These are phyloP conservation scores for Uromyces viciae-fabae DNA, from an alignment of 1,284 basidiomycete genomes.

Conservation along the genomic window DNA sequence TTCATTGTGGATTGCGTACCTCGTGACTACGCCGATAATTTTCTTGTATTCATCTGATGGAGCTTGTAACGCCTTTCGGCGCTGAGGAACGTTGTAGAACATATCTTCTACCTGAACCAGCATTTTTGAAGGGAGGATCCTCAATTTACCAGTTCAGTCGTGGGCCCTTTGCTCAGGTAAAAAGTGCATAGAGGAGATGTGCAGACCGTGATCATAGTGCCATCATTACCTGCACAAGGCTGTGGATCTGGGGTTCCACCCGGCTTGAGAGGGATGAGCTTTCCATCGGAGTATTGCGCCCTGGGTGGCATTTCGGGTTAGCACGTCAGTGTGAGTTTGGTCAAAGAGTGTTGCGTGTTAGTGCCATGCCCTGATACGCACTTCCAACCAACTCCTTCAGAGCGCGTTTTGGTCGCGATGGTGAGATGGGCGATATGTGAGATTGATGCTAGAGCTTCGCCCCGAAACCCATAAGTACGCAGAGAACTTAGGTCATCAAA, in stretches of 20 bases:
- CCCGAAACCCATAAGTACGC: slow-evolving; percentile 91
- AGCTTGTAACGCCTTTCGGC: slow-evolving; percentile 77
- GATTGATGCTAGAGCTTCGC: slow-evolving; percentile 93
- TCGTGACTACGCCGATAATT: slow-evolving; percentile 87
- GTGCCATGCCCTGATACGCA: slow-evolving; percentile 56
- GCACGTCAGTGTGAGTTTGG: neutral
- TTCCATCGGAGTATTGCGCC: slow-evolving; percentile 30
- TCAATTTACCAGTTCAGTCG: neutral
- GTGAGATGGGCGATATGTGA: slow-evolving; percentile 87
- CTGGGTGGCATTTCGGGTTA: neutral
- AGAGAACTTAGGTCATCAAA: slow-evolving; percentile 84
- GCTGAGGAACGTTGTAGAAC: slow-evolving; percentile 89
- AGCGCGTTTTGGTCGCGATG: slow-evolving; percentile 80
- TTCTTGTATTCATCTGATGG: slow-evolving; percentile 87
- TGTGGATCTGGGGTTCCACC: slow-evolving; percentile 71
- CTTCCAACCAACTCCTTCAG: slow-evolving; percentile 83
- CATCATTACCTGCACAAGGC: slow-evolving; percentile 88
- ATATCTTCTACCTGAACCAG: slow-evolving; percentile 76
- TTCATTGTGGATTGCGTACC: slow-evolving; percentile 89
- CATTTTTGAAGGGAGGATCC: slow-evolving; percentile 10
- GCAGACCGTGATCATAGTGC: slow-evolving; percentile 78
- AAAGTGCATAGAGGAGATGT: neutral
- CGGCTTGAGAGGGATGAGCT: slow-evolving; percentile 62
- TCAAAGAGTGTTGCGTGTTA: neutral
- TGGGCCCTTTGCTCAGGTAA: neutral